These are phyloP conservation scores for Ceratocystis cubensis DNA, from an alignment of 2,329 filamentous ascomycete species.

Conservation along the genomic window DNA sequence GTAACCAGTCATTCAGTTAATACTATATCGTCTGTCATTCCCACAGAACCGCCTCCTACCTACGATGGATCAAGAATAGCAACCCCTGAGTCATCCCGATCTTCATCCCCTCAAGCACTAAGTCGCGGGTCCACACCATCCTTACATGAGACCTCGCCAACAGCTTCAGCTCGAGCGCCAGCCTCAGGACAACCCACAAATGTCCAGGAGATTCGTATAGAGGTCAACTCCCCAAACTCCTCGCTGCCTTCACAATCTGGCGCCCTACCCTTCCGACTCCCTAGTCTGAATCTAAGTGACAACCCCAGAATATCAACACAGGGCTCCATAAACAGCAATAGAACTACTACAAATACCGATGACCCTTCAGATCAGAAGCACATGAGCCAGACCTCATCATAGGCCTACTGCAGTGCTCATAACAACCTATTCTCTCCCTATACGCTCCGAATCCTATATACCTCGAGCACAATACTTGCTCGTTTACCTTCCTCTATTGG, in stretches of 20 bases:
- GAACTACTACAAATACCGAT: slow-evolving; percentile 19
- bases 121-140: background rate
- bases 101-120: background rate
- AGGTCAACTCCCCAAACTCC: background rate
- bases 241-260: slow-evolving; percentile 31
- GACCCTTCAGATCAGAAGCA: background rate
- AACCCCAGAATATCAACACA: slow-evolving; percentile 49
- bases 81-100: background rate
- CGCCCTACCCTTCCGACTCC: slow-evolving; percentile 34
- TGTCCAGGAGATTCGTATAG: background rate
- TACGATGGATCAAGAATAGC: slow-evolving; percentile 33
- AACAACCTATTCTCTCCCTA: background rate
- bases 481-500: background rate
- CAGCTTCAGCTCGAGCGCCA: background rate
- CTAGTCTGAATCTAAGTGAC: slow-evolving; percentile 37
- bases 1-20: slow-evolving; percentile 21
- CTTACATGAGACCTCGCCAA: background rate
- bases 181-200: background rate
- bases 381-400: background rate
- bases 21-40: slow-evolving; percentile 29
- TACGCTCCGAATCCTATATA: background rate
- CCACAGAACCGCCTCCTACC: slow-evolving; percentile 36
- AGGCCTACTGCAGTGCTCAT: background rate
- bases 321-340: slow-evolving; percentile 32
- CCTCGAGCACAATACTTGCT: background rate